Percentiles rank a stretch among this genome's conserved stretches.
phyloP scores from a whole-genome alignment of 1,284 basidiomycete genomes.

The Malassezia sympodialis region DNA sequence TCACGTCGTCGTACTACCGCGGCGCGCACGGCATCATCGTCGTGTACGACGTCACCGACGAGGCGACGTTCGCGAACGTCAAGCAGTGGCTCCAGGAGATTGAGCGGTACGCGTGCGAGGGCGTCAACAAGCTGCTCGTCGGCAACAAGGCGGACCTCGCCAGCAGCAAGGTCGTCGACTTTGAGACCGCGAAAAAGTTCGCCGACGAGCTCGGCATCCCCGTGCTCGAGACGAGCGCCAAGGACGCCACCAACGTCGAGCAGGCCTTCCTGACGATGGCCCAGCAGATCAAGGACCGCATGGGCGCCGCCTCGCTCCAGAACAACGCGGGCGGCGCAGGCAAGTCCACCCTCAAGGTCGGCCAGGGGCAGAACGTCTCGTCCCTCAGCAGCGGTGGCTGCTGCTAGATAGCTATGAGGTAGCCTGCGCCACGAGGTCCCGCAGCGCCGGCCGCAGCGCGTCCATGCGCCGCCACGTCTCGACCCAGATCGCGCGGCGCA shows the following conservation, averaged over 20 bases:
- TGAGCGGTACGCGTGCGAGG: slow-evolving; percentile 96
- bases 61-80: slow-evolving; percentile 86
- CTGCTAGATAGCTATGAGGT: slow-evolving; percentile 22
- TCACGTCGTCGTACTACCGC: slow-evolving; percentile 81
- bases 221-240: slow-evolving; percentile 51
- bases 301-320: slow-evolving; percentile 41
- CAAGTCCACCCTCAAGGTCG: slow-evolving; percentile 46
- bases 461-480: slow-evolving; percentile 11
- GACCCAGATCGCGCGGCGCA: slow-evolving; percentile 7
- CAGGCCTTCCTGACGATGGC: slow-evolving; percentile 53
- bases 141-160: slow-evolving; percentile 97
- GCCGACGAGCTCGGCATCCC: slow-evolving; percentile 48
- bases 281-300: slow-evolving; percentile 49
- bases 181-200: slow-evolving; percentile 77
- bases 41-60: slow-evolving; percentile 96
- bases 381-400: slow-evolving; percentile 37
- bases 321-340: slow-evolving; percentile 33
- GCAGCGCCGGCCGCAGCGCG: slow-evolving; percentile 3
- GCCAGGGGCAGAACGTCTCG: slow-evolving; percentile 43
- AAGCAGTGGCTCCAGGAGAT: slow-evolving; percentile 99
- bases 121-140: slow-evolving; percentile 93
- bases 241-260: slow-evolving; percentile 52
- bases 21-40: slow-evolving; percentile 92
- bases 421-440: not conserved
- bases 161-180: slow-evolving; percentile 98